Evolutionary conservation across 176 grass and related monocot species (phyloP), one percentile per base, ranked within the genome.

Genomic region (Oryza glumipatula): DNA sequence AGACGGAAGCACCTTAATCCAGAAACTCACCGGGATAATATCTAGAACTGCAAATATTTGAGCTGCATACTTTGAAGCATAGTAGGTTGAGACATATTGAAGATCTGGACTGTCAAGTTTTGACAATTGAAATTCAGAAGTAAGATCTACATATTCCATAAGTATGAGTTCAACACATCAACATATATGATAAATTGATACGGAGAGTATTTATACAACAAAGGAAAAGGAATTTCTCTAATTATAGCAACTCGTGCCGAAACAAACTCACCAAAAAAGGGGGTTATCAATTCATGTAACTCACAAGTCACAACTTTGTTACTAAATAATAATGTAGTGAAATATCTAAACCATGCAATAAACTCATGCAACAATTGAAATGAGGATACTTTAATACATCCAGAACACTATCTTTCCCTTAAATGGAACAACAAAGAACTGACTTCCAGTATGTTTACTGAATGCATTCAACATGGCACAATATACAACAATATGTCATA

Each of bases 21-120:
- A 86, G 46, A 80, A 88, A 89, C 90, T 94, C 83, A 94, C 93
- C 24, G 93, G 93, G 66, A 94, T 79, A 80, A 85, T 86, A 56
- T 92, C 79, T 22, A 95, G 72, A 73, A 89, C 68, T 83, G 87
- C 77, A 73, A 89, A 95, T 86, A 95, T 90, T 68, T 73, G 84
- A 82, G 82, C 84, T 23, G 88, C 75, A 90, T 86, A 92, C 72
- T 95, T 80, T 41, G 65, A 89, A 48, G 85, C 86, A 86, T 95
- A 95, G 67, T 90, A 95, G 19, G 46, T 88, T 49, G 89, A 90
- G 52, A 90, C 72, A 56, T 65, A 95, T 16, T 49, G 81, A 79
- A 92, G 70, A 92, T 95, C 93, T 54, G 84, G 73, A 71, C 90
- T 95, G 90, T 48, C 72, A 89, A 81, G 22, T 73, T 80, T 61